Percentiles rank a stretch among this genome's conserved stretches.
Evolutionary conservation across 352 stramenopile species (phyloP).

Genomic region (Pythium phragmiticola): DNA sequence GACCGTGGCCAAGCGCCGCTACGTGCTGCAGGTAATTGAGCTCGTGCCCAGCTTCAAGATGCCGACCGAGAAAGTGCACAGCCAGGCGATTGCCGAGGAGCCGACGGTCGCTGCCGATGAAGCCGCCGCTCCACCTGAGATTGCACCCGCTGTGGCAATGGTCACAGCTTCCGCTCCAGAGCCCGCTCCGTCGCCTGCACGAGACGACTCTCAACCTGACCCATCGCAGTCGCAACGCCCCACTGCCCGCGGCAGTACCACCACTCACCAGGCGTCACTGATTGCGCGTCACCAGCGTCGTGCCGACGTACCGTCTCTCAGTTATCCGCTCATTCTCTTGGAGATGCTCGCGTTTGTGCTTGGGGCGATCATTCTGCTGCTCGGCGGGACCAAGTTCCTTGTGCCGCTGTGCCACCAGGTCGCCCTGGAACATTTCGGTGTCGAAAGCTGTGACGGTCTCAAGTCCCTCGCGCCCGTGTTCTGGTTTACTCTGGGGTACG

Average conservation of each 20-base stretch:
- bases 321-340: constrained; percentile 21
- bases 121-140: background rate
- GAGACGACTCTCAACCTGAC: background rate
- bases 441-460: constrained; percentile 31
- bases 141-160: background rate
- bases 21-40: constrained; percentile 51
- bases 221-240: background rate
- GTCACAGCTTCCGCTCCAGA: background rate
- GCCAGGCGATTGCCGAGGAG: constrained; percentile 4
- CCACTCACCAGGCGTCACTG: background rate
- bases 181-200: background rate
- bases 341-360: constrained; percentile 26
- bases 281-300: constrained; percentile 21
- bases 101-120: constrained; percentile 1
- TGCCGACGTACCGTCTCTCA: constrained; percentile 17
- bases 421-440: constrained; percentile 29
- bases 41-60: constrained; percentile 47
- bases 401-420: constrained; percentile 29
- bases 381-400: constrained; percentile 17
- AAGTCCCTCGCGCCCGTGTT: constrained; percentile 41
- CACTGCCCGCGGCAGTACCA: background rate
- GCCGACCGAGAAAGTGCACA: constrained; percentile 19
- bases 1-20: constrained; percentile 45
- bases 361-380: constrained; percentile 15
- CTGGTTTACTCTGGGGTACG: constrained; percentile 60